A percentile compares a stretch with the other conserved stretches of the same genome.
phyloP scores from a whole-genome alignment of 495 filamentous ascomycete species.

The Penicillium goetzii region DNA sequence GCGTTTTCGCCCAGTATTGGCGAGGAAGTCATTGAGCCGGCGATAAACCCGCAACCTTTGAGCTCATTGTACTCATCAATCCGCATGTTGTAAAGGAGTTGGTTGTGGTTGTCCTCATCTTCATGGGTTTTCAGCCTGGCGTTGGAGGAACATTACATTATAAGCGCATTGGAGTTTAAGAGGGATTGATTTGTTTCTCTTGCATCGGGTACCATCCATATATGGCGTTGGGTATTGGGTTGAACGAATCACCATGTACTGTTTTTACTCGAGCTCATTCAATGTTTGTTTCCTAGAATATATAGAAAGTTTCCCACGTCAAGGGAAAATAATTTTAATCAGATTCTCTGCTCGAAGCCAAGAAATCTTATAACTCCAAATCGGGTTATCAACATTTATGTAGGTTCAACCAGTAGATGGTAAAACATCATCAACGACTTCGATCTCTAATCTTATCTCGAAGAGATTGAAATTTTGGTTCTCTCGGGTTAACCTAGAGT shows the following conservation, averaged over 20 bases:
- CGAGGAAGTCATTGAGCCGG: conserved; percentile 46
- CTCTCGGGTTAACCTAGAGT: too few species aligned
- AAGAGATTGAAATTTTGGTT: too few species aligned
- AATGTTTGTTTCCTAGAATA: background rate
- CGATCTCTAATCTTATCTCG: too few species aligned
- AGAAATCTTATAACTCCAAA: too few species aligned
- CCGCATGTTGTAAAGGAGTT: conserved; percentile 36
- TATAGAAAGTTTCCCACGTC: background rate
- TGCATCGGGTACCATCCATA: background rate
- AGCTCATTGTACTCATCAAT: conserved; percentile 45
- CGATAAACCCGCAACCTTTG: conserved; percentile 41
- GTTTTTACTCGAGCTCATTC: background rate
- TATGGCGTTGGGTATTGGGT: background rate
- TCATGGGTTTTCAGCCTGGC: background rate
- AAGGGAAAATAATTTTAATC: too few species aligned
- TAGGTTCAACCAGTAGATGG: too few species aligned
- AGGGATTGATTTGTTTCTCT: background rate
- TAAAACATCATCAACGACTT: too few species aligned
- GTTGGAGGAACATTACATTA: background rate
- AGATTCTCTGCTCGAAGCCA: too few species aligned
- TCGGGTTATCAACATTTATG: too few species aligned
- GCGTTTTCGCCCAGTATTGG: conserved; percentile 39
- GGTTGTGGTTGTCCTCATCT: background rate
- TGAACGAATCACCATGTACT: background rate
- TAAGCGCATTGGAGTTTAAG: conserved; percentile 2